Conservation (phyloP, 2,329 filamentous ascomycete genomes). For the Knoxdaviesia capensis region DNA sequence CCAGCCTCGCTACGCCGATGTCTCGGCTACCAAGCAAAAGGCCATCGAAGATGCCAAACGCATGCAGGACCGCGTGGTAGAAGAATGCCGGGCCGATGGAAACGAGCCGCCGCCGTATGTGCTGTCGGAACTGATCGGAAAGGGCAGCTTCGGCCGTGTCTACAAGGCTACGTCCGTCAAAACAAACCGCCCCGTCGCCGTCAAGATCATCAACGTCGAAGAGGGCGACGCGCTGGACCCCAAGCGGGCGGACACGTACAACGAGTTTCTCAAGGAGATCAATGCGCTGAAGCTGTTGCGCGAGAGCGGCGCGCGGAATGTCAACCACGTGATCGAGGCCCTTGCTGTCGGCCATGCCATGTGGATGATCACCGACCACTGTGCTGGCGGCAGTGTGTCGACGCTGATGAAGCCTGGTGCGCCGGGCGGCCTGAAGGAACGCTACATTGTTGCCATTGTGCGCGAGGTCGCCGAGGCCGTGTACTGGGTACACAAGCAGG, state of each 20-base stretch:
- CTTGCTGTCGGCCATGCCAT: constrained; percentile 59
- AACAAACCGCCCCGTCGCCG: constrained; percentile 38
- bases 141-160: constrained; percentile 54
- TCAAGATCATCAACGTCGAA: constrained; percentile 75
- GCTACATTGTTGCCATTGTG: constrained; percentile 48
- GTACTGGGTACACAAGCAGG: constrained; percentile 45
- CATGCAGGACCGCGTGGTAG: constrained; percentile 44
- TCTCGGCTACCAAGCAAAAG: constrained; percentile 31
- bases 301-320: constrained; percentile 54
- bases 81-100: constrained; percentile 37
- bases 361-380: constrained; percentile 81
- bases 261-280: constrained; percentile 49
- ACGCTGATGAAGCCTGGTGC: constrained; percentile 50
- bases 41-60: constrained; percentile 50
- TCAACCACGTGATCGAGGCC: constrained; percentile 66
- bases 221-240: constrained; percentile 50
- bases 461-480: constrained; percentile 46
- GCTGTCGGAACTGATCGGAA: constrained; percentile 55
- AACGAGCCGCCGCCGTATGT: constrained; percentile 43
- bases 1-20: neutral
- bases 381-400: constrained; percentile 64
- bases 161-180: constrained; percentile 37
- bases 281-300: constrained; percentile 51
- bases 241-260: constrained; percentile 44
- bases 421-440: constrained; percentile 45